phyloP scores from a whole-genome alignment of 768 basidiomycete species.

The Ephemerocybe angulata region DNA sequence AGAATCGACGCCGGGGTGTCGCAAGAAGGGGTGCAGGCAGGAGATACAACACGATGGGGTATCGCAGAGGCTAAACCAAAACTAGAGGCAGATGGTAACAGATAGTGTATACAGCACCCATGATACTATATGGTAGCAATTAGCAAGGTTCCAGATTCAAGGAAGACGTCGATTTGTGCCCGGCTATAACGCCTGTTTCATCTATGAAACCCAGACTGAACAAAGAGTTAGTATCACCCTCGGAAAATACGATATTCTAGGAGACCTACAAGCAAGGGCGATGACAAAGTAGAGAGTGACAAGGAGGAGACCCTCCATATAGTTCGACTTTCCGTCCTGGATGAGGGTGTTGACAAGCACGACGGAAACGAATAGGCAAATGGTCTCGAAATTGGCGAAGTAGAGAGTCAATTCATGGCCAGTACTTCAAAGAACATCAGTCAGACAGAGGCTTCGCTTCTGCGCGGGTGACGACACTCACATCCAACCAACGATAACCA shows the following conservation, averaged over 20 bases:
- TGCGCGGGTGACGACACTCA: slow-evolving; percentile 37
- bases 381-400: slow-evolving; percentile 88
- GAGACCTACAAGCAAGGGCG: slow-evolving; percentile 73
- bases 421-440: slow-evolving; percentile 39
- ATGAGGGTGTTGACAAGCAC: slow-evolving; percentile 83
- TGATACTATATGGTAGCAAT: too few species aligned
- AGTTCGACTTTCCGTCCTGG: slow-evolving; percentile 83
- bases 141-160: too few species aligned
- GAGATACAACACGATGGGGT: too few species aligned
- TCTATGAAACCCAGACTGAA: slow-evolving; percentile 30
- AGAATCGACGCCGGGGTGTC: too few species aligned
- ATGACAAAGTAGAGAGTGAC: slow-evolving; percentile 70
- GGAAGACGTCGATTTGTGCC: too few species aligned
- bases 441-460: too few species aligned
- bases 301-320: slow-evolving; percentile 82
- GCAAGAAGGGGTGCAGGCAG: too few species aligned
- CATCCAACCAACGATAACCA: slow-evolving; percentile 89
- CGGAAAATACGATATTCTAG: background rate
- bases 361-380: slow-evolving; percentile 82
- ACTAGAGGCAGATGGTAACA: too few species aligned
- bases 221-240: background rate
- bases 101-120: too few species aligned
- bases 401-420: slow-evolving; percentile 73
- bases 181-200: too few species aligned
- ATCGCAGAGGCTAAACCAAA: too few species aligned